phyloP scores from a whole-genome alignment of 2,329 filamentous ascomycete species.

The Exophiala sp. region DNA sequence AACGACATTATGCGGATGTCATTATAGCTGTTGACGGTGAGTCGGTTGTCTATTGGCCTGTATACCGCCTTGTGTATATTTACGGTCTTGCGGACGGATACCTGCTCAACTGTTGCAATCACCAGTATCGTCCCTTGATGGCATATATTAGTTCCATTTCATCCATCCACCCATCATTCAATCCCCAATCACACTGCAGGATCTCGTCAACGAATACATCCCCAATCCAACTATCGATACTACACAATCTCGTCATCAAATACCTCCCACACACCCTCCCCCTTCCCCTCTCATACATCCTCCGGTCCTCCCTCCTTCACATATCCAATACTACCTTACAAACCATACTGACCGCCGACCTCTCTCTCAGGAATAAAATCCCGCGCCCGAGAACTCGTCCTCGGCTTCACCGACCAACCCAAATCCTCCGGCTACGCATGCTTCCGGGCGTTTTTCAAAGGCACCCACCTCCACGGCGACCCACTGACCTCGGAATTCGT shows the following conservation, averaged over 20 bases:
- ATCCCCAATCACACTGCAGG: no score
- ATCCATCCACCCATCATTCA: no score
- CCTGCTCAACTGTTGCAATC: no score
- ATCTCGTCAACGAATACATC: no score
- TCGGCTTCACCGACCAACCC: constrained; percentile 34
- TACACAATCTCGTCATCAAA: no score
- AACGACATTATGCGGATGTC: constrained; percentile 36
- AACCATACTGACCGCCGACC: not conserved
- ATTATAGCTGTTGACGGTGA: constrained; percentile 50
- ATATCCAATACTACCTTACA: not conserved
- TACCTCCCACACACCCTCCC: no score
- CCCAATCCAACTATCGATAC: no score
- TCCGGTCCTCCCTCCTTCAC: not conserved
- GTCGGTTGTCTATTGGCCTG: no score
- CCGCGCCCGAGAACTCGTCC: constrained; percentile 47
- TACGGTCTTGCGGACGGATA: not conserved
- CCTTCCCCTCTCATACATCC: no score
- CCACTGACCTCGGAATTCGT: constrained; percentile 51
- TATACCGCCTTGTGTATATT: no score
- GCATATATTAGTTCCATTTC: no score
- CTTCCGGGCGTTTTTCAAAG: constrained; percentile 33
- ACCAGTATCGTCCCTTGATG: no score
- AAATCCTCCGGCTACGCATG: constrained; percentile 33
- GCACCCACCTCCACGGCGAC: constrained; percentile 45
- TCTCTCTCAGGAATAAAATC: constrained; percentile 44